Conservation (phyloP, 495 filamentous ascomycete species). For the Viridothelium virens region DNA sequence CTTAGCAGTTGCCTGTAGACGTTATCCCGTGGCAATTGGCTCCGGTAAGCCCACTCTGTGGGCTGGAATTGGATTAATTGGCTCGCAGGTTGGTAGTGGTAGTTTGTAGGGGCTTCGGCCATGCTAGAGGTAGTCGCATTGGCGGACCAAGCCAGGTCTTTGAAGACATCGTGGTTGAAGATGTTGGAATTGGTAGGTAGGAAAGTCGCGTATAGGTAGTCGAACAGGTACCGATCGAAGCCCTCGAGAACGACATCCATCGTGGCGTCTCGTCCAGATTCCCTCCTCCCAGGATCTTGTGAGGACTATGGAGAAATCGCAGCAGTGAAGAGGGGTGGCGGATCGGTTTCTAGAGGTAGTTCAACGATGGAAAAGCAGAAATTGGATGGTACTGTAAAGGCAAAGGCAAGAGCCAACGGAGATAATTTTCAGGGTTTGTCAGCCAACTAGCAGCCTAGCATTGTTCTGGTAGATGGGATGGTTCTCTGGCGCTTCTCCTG, state of each 20-base stretch:
- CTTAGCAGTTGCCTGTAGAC: slow-evolving; percentile 67
- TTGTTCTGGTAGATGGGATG: too few relatives aligned
- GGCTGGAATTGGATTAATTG: slow-evolving; percentile 62
- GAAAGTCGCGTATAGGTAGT: slow-evolving; percentile 65
- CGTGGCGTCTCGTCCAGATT: slow-evolving; percentile 22
- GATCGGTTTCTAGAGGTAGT: too few relatives aligned
- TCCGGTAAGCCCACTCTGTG: slow-evolving; percentile 70
- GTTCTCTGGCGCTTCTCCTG: too few relatives aligned
- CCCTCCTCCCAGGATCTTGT: background rate
- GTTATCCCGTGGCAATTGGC: slow-evolving; percentile 72
- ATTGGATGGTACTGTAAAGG: too few relatives aligned
- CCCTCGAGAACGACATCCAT: slow-evolving; percentile 93
- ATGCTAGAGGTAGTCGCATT: slow-evolving; percentile 39
- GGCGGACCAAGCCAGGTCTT: slow-evolving; percentile 13
- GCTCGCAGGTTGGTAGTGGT: slow-evolving; percentile 61
- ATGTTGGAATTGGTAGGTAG: slow-evolving; percentile 54
- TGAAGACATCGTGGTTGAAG: slow-evolving; percentile 32
- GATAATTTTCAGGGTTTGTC: too few relatives aligned
- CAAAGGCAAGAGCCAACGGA: too few relatives aligned
- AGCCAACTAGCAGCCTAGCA: too few relatives aligned
- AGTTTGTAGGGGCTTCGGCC: slow-evolving; percentile 35
- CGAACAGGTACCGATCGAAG: slow-evolving; percentile 75
- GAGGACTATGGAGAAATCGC: background rate
- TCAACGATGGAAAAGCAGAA: too few relatives aligned
- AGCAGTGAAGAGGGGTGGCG: too few relatives aligned